phyloP scores from a whole-genome alignment of 495 filamentous ascomycete genomes.

The Neurospora africana region DNA sequence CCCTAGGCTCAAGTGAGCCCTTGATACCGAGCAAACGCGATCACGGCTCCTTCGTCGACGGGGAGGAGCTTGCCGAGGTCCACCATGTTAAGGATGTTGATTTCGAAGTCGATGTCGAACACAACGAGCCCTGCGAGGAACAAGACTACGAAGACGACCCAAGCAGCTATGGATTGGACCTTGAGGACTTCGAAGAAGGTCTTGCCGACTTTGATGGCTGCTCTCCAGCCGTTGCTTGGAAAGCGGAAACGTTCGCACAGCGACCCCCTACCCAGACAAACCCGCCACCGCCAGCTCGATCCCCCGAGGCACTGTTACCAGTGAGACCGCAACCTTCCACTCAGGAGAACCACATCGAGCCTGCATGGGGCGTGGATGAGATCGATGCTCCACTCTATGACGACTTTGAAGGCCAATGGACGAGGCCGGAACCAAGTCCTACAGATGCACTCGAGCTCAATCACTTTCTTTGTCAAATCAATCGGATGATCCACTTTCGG shows the following conservation, averaged over 20 bases:
- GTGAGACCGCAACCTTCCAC: neutral
- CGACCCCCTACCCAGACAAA: neutral
- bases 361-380: neutral
- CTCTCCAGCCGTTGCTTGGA: neutral
- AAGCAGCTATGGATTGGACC: neutral
- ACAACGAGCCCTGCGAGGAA: neutral
- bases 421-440: neutral
- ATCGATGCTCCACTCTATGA: neutral
- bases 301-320: neutral
- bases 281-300: neutral
- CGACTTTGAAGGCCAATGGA: neutral
- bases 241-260: neutral
- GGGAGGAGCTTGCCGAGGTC: neutral
- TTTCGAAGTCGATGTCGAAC: constrained; percentile 3
- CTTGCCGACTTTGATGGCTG: neutral
- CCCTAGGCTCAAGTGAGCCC: constrained; percentile 5
- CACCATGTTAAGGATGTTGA: constrained; percentile 2
- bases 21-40: neutral
- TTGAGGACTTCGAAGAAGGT: neutral
- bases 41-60: neutral
- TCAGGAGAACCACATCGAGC: neutral
- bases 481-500: neutral
- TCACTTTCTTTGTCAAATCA: neutral
- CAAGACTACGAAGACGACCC: neutral
- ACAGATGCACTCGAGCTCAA: neutral